Percentiles rank a stretch among this genome's conserved stretches.
Conservation (phyloP, 2,329 filamentous ascomycete species). For the Teratosphaeria nubilosa region DNA sequence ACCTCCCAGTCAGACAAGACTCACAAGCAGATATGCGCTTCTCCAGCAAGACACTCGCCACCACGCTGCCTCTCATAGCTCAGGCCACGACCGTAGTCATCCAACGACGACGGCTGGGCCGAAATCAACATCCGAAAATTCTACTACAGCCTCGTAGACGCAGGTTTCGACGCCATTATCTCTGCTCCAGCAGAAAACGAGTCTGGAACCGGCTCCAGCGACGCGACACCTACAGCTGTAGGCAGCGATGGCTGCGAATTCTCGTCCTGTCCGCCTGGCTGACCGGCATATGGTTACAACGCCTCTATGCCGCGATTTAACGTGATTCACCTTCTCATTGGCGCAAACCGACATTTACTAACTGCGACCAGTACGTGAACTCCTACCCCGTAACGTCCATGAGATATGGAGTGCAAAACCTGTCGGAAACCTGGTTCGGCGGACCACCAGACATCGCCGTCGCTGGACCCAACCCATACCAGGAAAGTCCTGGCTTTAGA, state of each 20-base stretch:
- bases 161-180: constrained; percentile 52
- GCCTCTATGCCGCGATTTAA: constrained; percentile 46
- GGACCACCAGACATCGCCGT: constrained; percentile 53
- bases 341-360: neutral
- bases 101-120: constrained; percentile 67
- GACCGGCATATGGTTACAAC: constrained; percentile 49
- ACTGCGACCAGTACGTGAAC: constrained; percentile 52
- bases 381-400: constrained; percentile 57
- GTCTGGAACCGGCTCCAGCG: constrained; percentile 44
- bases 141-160: constrained; percentile 44
- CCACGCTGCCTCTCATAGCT: constrained; percentile 4
- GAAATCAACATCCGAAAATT: constrained; percentile 55
- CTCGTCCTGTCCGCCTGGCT: constrained; percentile 49
- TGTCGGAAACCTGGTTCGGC: constrained; percentile 46
- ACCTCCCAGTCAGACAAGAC: neutral
- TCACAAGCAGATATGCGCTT: neutral
- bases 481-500: no score
- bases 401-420: constrained; percentile 50
- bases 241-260: constrained; percentile 43
- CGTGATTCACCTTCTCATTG: constrained; percentile 2
- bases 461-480: constrained; percentile 57
- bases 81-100: constrained; percentile 47
- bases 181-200: constrained; percentile 58
- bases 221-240: constrained; percentile 9
- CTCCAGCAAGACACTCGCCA: neutral